Evolutionary conservation across 2,329 filamentous ascomycete species (phyloP), one percentile per base, ranked within the genome.

Genomic region (Xylaria sp.): DNA sequence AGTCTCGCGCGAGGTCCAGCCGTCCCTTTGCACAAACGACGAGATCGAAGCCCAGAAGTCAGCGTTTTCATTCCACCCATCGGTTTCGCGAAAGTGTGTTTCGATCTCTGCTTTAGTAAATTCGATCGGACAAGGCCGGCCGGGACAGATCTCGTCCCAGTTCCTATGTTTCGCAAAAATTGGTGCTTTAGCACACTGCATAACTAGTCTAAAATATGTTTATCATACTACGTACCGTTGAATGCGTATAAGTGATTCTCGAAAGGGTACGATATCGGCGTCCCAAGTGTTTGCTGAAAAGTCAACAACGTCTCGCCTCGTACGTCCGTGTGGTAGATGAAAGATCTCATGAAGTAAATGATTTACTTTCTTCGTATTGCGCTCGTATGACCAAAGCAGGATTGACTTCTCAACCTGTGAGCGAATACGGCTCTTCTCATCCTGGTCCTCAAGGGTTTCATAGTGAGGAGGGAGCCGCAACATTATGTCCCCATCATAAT

Each of bases 1-100:
- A 36, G 25, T 62, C 42, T 62, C 50, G 49, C 10, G 27, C n/a
- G 49, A 54, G n/a, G 59, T 62, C 59, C 59, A 62, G 20, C 59
- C 59, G 17, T 62, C 59, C 20, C 27, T 22, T n/a, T 62, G 49
- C 20, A 62, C 59, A 15, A 62, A 20, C 17, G n/a, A 6, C 10
- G 49, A 55, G 39, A 62, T 33, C 42, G 39, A 47, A 15, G 5
- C 59, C 58, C 58, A 61, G 31, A 61, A 61, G 47, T 61, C 47
- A 4, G 58, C 58, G 39, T 44, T 53, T 27, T 61, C 49, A 22
- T 61, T 61, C 58, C 58, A 61, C 15, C 58, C 58, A 22, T 61
- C 58, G 11, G 42, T 39, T 22, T 54, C 49, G 5, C 47, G 33
- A 20, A 61, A 38, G 31, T 61, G 57, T 31, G 44, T 44, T 9